phyloP scores from a whole-genome alignment of 2,329 filamentous ascomycete species.

The Atkinsonella texensis region DNA sequence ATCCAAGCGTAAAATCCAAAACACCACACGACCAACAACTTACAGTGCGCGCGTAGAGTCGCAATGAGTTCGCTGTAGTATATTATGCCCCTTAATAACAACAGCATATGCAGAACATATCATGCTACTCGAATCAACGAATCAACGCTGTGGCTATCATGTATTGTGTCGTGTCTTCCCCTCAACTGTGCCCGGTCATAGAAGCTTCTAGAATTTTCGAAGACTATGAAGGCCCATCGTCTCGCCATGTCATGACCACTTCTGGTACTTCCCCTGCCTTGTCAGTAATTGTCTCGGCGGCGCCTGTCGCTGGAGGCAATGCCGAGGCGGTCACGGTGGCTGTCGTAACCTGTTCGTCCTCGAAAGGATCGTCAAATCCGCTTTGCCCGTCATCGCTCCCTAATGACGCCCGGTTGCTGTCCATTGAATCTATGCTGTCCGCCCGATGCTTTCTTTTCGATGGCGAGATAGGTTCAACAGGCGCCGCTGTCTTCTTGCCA shows the following conservation, averaged over 20 bases:
- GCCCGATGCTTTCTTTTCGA: slow-evolving; percentile 34
- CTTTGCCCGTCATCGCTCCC: slow-evolving; percentile 25
- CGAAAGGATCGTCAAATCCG: slow-evolving; percentile 20
- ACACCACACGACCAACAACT: too few species aligned
- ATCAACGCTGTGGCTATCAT: neutral
- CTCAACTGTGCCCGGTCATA: slow-evolving; percentile 3
- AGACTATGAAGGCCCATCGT: neutral
- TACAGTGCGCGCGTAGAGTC: too few species aligned
- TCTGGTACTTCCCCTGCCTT: neutral
- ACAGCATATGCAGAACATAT: neutral
- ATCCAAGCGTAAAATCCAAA: neutral
- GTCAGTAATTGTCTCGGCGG: too few species aligned
- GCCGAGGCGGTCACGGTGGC: neutral
- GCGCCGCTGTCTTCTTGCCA: slow-evolving; percentile 7
- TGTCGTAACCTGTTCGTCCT: slow-evolving; percentile 12
- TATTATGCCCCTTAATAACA: too few species aligned
- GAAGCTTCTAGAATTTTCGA: slow-evolving; percentile 24
- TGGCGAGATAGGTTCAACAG: slow-evolving; percentile 30
- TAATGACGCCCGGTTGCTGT: slow-evolving; percentile 31
- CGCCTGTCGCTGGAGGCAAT: slow-evolving; percentile 7
- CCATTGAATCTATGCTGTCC: slow-evolving; percentile 34
- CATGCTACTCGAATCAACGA: neutral
- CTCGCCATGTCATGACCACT: slow-evolving; percentile 2
- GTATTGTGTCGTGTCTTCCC: neutral
- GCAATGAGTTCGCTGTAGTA: too few species aligned